These are phyloP conservation scores for Vigna radiata DNA, from an alignment of 306 rosid species.

Conservation along the genomic window DNA sequence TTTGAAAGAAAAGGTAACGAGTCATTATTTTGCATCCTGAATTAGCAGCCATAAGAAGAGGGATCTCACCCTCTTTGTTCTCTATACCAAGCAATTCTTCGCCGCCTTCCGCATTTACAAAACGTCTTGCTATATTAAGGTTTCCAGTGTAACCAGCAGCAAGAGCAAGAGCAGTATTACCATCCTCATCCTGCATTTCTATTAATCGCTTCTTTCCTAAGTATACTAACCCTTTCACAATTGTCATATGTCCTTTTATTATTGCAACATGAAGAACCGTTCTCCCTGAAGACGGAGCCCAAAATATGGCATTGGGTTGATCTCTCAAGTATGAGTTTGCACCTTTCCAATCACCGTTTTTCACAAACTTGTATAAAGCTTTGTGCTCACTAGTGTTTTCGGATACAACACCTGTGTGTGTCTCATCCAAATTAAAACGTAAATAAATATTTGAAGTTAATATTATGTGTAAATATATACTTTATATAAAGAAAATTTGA, in stretches of 20 bases:
- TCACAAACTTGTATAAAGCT: background rate
- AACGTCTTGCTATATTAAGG: background rate
- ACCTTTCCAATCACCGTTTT: background rate
- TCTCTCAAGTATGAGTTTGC: no score
- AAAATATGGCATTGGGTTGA: no score
- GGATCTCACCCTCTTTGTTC: background rate
- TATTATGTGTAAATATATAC: no score
- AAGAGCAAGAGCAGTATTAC: no score
- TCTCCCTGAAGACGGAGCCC: background rate
- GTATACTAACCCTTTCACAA: background rate
- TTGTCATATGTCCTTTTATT: background rate
- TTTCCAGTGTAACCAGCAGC: constrained; percentile 7
- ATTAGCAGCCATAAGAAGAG: constrained; percentile 25
- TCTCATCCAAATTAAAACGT: background rate
- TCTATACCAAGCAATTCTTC: background rate
- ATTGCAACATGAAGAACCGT: constrained; percentile 41
- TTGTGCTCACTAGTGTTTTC: no score
- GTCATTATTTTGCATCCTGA: constrained; percentile 31
- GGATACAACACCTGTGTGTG: background rate
- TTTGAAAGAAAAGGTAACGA: background rate
- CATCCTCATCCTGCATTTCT: no score
- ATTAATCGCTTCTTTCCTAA: no score
- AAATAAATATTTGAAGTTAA: background rate
- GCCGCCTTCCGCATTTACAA: no score
- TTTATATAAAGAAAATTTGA: no score